A percentile compares a stretch with the other conserved stretches of the same genome.
Evolutionary conservation across 1,284 basidiomycete species (phyloP).

Genomic region (Ustilago hordei): DNA sequence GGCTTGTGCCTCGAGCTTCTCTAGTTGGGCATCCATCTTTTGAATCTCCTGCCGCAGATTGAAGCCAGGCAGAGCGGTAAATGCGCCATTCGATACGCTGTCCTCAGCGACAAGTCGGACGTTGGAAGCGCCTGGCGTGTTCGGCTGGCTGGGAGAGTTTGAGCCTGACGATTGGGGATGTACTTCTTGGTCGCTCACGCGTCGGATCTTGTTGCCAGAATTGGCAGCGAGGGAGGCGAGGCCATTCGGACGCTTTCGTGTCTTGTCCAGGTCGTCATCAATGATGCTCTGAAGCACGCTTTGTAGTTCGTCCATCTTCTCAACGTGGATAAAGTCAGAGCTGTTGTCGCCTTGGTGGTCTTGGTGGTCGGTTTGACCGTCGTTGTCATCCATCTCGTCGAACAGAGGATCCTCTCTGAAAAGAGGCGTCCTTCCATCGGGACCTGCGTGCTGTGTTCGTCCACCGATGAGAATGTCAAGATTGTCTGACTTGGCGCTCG

Average conservation of each 20-base stretch:
- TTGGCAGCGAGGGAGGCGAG: slow-evolving; percentile 18
- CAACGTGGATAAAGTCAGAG: slow-evolving; percentile 46
- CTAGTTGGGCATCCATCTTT: slow-evolving; percentile 75
- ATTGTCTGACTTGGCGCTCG: slow-evolving; percentile 49
- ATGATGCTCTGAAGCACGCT: slow-evolving; percentile 94
- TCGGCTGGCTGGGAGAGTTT: slow-evolving; percentile 10
- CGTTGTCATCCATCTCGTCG: slow-evolving; percentile 51
- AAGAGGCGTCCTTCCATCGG: slow-evolving; percentile 51
- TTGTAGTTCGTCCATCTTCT: slow-evolving; percentile 75
- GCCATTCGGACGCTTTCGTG: slow-evolving; percentile 11
- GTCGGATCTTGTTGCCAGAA: slow-evolving; percentile 13
- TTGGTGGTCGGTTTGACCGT: slow-evolving; percentile 16
- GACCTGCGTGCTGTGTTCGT: slow-evolving; percentile 47
- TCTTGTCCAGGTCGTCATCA: slow-evolving; percentile 73
- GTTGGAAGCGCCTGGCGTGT: slow-evolving; percentile 14
- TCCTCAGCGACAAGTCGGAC: slow-evolving; percentile 1
- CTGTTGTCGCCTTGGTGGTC: slow-evolving; percentile 37
- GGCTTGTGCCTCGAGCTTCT: slow-evolving; percentile 82
- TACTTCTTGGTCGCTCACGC: slow-evolving; percentile 20
- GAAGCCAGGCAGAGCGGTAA: slow-evolving; percentile 22
- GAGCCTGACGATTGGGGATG: slow-evolving; percentile 9
- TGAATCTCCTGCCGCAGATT: slow-evolving; percentile 36
- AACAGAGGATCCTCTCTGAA: slow-evolving; percentile 60
- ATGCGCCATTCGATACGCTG: not conserved
- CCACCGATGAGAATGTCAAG: slow-evolving; percentile 61